These are phyloP conservation scores for Fusarium ramigenum DNA, from an alignment of 2,329 filamentous ascomycete genomes.

Conservation along the genomic window DNA sequence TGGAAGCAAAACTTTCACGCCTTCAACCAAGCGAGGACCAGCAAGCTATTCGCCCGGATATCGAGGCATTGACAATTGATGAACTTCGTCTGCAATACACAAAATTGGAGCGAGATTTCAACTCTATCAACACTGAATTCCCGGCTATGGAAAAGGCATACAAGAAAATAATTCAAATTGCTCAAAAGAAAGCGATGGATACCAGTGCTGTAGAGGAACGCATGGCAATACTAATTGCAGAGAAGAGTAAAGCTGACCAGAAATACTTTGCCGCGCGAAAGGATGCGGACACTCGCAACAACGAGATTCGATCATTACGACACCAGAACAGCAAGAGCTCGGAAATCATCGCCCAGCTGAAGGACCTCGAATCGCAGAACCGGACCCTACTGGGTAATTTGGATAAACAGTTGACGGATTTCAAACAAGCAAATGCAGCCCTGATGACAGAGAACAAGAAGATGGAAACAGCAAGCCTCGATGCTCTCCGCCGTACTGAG, in stretches of 20 bases:
- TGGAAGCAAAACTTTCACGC: slow-evolving; percentile 85
- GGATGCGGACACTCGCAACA: slow-evolving; percentile 84
- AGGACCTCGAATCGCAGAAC: slow-evolving; percentile 85
- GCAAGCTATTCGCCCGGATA: slow-evolving; percentile 55
- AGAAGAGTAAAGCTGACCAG: slow-evolving; percentile 96
- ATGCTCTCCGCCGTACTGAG: slow-evolving; percentile 76
- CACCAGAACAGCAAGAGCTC: slow-evolving; percentile 89
- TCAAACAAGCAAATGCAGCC: slow-evolving; percentile 79
- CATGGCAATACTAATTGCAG: slow-evolving; percentile 75
- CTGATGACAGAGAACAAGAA: slow-evolving; percentile 77
- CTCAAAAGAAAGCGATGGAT: slow-evolving; percentile 87
- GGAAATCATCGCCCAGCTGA: slow-evolving; percentile 91
- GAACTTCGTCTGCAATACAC: slow-evolving; percentile 78
- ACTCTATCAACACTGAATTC: slow-evolving; percentile 86
- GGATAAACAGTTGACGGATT: slow-evolving; percentile 89
- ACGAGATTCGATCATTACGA: slow-evolving; percentile 81
- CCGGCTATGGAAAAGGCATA: slow-evolving; percentile 90
- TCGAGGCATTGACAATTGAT: slow-evolving; percentile 71
- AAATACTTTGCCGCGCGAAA: slow-evolving; percentile 98
- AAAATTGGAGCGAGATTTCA: slow-evolving; percentile 81
- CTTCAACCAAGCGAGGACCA: slow-evolving; percentile 63
- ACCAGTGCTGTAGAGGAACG: slow-evolving; percentile 80
- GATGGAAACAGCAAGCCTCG: slow-evolving; percentile 75
- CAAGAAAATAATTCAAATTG: slow-evolving; percentile 85
- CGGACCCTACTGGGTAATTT: slow-evolving; percentile 81